A percentile compares a stretch with the other conserved stretches of the same genome.
Evolutionary conservation across 345 rosid genomes (phyloP).

Genomic region (Odontarrhena argentea): DNA sequence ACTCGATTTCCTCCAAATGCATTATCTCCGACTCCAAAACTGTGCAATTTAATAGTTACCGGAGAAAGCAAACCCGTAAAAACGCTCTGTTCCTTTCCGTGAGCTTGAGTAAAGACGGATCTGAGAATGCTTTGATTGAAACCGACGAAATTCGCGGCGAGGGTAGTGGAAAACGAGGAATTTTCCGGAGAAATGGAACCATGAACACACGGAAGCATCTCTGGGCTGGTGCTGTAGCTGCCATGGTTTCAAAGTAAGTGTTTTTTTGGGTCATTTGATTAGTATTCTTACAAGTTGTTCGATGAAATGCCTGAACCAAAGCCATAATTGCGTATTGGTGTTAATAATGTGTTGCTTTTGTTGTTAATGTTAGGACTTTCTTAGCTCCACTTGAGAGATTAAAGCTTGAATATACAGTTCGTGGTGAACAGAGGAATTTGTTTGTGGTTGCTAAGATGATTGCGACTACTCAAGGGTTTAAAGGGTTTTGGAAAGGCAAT

Average conservation of each 20-base stretch:
- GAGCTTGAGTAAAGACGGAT: constrained; percentile 51
- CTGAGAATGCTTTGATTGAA: constrained; percentile 34
- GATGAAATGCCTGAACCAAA: constrained; percentile 32
- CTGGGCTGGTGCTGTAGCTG: constrained; percentile 89
- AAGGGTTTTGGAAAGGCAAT: constrained; percentile 97
- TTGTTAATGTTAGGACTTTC: constrained; percentile 57
- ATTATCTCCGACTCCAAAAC: constrained; percentile 25
- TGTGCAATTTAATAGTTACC: constrained; percentile 20
- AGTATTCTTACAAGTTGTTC: constrained; percentile 11
- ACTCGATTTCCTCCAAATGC: constrained; percentile 44
- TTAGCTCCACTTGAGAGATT: constrained; percentile 93
- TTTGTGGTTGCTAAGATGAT: constrained; percentile 63
- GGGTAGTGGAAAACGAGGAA: constrained; percentile 38
- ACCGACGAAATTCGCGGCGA: constrained; percentile 35
- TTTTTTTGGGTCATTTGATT: constrained; percentile 28
- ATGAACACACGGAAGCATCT: constrained; percentile 82
- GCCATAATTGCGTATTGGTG: background rate
- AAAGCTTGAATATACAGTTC: constrained; percentile 82
- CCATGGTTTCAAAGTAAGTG: constrained; percentile 80
- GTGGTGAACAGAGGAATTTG: constrained; percentile 73
- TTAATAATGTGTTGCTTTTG: constrained; percentile 6
- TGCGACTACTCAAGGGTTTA: constrained; percentile 64
- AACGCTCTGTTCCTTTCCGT: constrained; percentile 52
- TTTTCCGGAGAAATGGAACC: constrained; percentile 47
- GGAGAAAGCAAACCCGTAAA: constrained; percentile 32